Base-by-base conservation (phyloP, 768 basidiomycete genomes). In the Gymnopilus dilepis region DNA sequence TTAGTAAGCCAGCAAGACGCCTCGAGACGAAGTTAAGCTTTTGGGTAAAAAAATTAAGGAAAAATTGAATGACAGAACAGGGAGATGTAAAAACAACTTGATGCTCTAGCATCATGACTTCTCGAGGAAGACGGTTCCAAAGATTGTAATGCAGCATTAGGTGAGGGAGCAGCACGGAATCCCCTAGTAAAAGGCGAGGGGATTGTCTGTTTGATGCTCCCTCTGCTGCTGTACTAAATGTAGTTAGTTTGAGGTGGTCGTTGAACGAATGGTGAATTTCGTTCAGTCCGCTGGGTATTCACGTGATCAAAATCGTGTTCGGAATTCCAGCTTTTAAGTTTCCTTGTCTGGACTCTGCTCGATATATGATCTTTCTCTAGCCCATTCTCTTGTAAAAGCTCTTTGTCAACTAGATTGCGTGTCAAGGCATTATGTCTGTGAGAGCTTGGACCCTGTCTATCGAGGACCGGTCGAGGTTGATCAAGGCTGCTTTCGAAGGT, bases 401-500 rank as follows among this genome's bases (percentile, higher is more conserved):
- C 26, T 48, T 45, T 11, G 8, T 0, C 6, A 15, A 3, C 13
- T 37, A 17, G 9, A 43, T 41, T n/a, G 19, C 2, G 22, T 34
- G 6, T 38, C 37, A n/a, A n/a, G n/a, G n/a, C n/a, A n/a, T n/a
- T n/a, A 70, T 67, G 62, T 67, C 65, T 34, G 54, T 56, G 11
- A 50, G 45, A 45, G 73, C 74, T 12, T 71, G 73, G 66, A 67
- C 69, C 0, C 48, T 86, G 12, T 77, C 84, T 11, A 53, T 70
- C 3, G 77, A 80, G 34, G 78, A 86, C 42, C 75, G 82, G 22
- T 75, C 79, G 31, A 78, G 71, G 24, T 73, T 91, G 31, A 86
- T 91, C 52, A 64, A 78, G 60, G 82, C 82, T 9, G 84, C 89
- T 1, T 78, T 88, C 51, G 80, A 89, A 78, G 89, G 88, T 85